A percentile compares a stretch with the other conserved stretches of the same genome.
These are phyloP conservation scores for Claviceps maximensis DNA, from an alignment of 2,329 filamentous ascomycete species.

Conservation along the genomic window DNA sequence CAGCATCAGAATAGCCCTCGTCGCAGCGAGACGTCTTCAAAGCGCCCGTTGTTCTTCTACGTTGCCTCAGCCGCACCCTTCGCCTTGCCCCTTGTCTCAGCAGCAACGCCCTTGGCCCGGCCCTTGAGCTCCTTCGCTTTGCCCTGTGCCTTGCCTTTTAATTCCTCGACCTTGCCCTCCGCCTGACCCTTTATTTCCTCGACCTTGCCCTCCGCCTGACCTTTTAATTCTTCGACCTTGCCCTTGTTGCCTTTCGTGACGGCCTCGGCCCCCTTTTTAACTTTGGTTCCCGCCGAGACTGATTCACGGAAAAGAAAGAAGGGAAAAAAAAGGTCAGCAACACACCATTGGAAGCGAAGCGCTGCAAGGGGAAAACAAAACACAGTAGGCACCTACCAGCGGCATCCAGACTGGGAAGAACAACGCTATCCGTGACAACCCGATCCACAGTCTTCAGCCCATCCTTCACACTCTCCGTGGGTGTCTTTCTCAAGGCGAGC, in stretches of 20 bases:
- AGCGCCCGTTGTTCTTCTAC: no score
- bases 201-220: constrained; percentile 25
- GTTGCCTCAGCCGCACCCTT: constrained; percentile 25
- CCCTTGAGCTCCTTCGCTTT: constrained; percentile 20
- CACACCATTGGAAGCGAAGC: background rate
- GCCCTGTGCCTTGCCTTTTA: constrained; percentile 20
- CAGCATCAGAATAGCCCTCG: background rate
- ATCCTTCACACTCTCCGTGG: constrained; percentile 44
- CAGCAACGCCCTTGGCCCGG: constrained; percentile 24
- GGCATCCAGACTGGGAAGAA: constrained; percentile 47
- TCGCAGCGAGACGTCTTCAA: no score
- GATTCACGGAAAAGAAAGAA: background rate
- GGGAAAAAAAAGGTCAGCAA: background rate
- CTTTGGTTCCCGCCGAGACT: constrained; percentile 31
- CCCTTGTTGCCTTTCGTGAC: constrained; percentile 23
- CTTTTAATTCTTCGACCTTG: constrained; percentile 22
- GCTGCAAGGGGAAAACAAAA: background rate
- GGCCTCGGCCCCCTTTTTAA: constrained; percentile 26
- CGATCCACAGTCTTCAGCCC: constrained; percentile 46
- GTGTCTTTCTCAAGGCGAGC: constrained; percentile 30
- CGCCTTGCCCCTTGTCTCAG: constrained; percentile 24
- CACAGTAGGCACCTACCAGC: constrained; percentile 30
- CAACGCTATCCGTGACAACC: constrained; percentile 45
- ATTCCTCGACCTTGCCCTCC: constrained; percentile 25
- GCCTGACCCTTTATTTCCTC: constrained; percentile 23